phyloP scores from a whole-genome alignment of 345 rosid species.

The Populus simonii region DNA sequence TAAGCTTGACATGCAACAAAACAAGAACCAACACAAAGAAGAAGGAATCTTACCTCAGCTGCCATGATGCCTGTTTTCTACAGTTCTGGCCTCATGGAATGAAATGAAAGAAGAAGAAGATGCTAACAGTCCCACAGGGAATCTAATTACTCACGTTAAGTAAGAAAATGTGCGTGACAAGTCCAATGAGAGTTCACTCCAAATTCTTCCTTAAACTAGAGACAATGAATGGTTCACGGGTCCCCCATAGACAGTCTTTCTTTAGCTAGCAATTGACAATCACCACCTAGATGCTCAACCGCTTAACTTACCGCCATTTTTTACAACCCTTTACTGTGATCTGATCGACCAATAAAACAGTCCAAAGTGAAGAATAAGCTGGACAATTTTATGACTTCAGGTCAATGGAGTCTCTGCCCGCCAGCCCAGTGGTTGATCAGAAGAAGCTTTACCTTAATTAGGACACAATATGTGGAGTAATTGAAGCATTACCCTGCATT shows the following conservation, averaged over 20 bases:
- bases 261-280: constrained; percentile 12
- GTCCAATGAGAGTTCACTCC: background rate
- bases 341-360: background rate
- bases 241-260: constrained; percentile 19
- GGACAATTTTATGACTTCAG: background rate
- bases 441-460: background rate
- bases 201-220: constrained; percentile 21
- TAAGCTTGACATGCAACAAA: background rate
- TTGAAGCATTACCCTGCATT: background rate
- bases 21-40: background rate
- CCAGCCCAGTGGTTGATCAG: background rate
- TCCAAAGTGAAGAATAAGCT: background rate
- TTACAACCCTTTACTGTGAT: constrained; percentile 1
- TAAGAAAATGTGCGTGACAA: background rate
- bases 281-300: constrained; percentile 21
- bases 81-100: background rate
- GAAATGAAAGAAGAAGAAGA: background rate
- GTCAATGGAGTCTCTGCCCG: background rate
- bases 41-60: constrained; percentile 23
- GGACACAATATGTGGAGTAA: background rate
- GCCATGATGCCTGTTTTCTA: constrained; percentile 25
- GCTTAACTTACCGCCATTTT: constrained; percentile 28
- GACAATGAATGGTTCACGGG: constrained; percentile 21
- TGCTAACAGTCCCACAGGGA: constrained; percentile 2
- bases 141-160: background rate